phyloP scores from a whole-genome alignment of 495 filamentous ascomycete species.

The Parathielavia appendiculata region DNA sequence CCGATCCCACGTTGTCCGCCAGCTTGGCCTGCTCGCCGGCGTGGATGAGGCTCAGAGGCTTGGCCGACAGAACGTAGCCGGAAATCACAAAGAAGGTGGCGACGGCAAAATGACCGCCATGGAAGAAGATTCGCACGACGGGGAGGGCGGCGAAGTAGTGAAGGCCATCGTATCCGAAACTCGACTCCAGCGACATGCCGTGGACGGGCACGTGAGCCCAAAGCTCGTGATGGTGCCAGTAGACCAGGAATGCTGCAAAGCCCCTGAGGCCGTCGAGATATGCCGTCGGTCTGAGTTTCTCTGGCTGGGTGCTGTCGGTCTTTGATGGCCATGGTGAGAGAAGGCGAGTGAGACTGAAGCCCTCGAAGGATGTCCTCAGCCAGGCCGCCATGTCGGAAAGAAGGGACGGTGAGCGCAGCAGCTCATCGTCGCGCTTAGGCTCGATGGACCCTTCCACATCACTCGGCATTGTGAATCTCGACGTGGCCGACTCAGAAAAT shows the following conservation, averaged over 20 bases:
- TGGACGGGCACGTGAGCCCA: constrained; percentile 33
- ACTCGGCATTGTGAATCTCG: constrained; percentile 8
- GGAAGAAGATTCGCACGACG: constrained; percentile 36
- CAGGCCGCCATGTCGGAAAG: not conserved
- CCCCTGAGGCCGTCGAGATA: constrained; percentile 47
- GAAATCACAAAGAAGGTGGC: constrained; percentile 48
- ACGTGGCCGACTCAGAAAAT: not conserved
- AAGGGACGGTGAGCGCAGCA: not conserved
- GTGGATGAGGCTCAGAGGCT: constrained; percentile 48
- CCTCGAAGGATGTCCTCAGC: constrained; percentile 5
- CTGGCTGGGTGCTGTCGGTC: constrained; percentile 8
- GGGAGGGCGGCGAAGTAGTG: constrained; percentile 41
- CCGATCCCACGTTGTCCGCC: constrained; percentile 30
- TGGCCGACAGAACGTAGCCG: constrained; percentile 48
- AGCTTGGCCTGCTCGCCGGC: constrained; percentile 39
- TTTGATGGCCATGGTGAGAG: constrained; percentile 14
- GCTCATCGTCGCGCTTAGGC: constrained; percentile 5
- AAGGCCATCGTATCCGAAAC: constrained; percentile 31
- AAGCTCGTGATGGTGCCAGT: constrained; percentile 44
- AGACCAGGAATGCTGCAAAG: constrained; percentile 45
- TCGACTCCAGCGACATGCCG: constrained; percentile 29
- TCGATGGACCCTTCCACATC: constrained; percentile 11
- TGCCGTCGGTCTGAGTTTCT: constrained; percentile 35
- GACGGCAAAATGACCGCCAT: constrained; percentile 51
- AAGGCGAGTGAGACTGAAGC: constrained; percentile 8